Conservation (phyloP, 225 moss, liverwort and hornwort species). For the Asterella californica region DNA sequence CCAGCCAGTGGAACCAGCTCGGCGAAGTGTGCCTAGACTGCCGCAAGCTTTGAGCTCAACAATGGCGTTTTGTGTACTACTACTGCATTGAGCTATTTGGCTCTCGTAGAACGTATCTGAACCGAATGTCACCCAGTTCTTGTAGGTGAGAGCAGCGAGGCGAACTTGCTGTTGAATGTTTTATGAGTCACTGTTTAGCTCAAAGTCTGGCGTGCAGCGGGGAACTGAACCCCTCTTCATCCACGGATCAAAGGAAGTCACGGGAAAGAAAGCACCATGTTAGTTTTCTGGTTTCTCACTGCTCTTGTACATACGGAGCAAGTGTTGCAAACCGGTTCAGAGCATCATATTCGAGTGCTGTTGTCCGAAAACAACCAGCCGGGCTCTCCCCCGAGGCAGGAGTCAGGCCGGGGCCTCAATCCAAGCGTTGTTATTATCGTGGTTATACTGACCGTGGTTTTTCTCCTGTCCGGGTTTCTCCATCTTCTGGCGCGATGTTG, state of each 20-base stretch:
- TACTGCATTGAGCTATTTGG: neutral
- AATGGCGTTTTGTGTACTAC: neutral
- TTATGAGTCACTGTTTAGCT: neutral
- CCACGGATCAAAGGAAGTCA: neutral
- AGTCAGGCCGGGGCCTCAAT: slow-evolving; percentile 48
- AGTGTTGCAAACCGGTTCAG: neutral
- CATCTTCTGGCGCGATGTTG: slow-evolving; percentile 82
- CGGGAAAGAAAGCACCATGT: slow-evolving; percentile 22
- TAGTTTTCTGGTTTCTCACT: slow-evolving; percentile 22
- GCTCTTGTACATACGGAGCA: slow-evolving; percentile 6
- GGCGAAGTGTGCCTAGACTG: no score
- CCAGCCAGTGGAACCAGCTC: neutral
- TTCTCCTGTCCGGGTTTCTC: slow-evolving; percentile 73
- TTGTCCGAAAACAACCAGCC: slow-evolving; percentile 7
- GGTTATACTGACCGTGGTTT: slow-evolving; percentile 81
- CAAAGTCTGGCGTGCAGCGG: neutral
- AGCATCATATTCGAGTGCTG: slow-evolving; percentile 17
- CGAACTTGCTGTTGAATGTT: neutral
- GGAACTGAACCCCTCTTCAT: neutral
- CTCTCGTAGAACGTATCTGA: neutral
- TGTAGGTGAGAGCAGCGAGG: neutral
- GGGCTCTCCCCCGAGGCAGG: slow-evolving; percentile 25
- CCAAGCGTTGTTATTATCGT: slow-evolving; percentile 83
- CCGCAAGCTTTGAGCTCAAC: neutral
- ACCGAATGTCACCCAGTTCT: neutral